These are phyloP conservation scores for Millerozyma acaciae DNA, from an alignment of 805 yeast species.

Conservation along the genomic window DNA sequence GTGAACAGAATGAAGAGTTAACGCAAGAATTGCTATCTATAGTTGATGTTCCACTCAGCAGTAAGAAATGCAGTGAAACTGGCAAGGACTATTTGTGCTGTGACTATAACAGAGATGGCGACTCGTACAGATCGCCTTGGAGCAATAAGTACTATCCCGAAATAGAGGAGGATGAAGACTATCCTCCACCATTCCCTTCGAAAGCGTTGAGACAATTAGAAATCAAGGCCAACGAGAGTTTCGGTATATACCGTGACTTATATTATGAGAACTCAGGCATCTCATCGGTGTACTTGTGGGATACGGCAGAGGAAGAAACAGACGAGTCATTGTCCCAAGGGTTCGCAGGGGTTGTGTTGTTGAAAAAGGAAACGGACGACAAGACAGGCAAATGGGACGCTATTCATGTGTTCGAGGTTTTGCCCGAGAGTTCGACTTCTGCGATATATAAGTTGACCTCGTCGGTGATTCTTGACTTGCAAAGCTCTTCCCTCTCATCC, in stretches of 20 bases:
- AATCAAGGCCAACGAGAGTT: conserved; percentile 78
- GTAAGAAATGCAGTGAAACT: conserved; percentile 45
- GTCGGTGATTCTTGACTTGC: conserved; percentile 77
- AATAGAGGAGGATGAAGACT: conserved; percentile 38
- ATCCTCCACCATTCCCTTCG: conserved; percentile 71
- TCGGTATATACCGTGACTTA: conserved; percentile 87
- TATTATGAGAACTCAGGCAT: conserved; percentile 90
- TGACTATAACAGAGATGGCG: conserved; percentile 94
- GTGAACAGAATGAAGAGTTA: conserved; percentile 41
- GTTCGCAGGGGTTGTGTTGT: conserved; percentile 87
- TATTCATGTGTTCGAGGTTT: conserved; percentile 85
- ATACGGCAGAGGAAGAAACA: conserved; percentile 53
- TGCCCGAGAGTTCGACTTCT: conserved; percentile 33
- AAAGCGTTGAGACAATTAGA: conserved; percentile 67
- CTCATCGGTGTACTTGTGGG: conserved; percentile 90
- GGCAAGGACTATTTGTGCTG: conserved; percentile 78
- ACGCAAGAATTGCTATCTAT: conserved; percentile 86
- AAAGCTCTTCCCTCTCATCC: conserved; percentile 15
- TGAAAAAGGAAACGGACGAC: conserved; percentile 64
- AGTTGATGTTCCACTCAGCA: conserved; percentile 77
- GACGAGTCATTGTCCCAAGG: conserved; percentile 39
- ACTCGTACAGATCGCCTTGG: conserved; percentile 90
- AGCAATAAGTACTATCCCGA: conserved; percentile 65
- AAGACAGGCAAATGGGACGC: conserved; percentile 78
- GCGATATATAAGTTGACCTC: conserved; percentile 72